Percentiles rank a stretch among this genome's conserved stretches.
Evolutionary conservation across 495 filamentous ascomycete species (phyloP).

Genomic region (Neurospora tetrasperma): DNA sequence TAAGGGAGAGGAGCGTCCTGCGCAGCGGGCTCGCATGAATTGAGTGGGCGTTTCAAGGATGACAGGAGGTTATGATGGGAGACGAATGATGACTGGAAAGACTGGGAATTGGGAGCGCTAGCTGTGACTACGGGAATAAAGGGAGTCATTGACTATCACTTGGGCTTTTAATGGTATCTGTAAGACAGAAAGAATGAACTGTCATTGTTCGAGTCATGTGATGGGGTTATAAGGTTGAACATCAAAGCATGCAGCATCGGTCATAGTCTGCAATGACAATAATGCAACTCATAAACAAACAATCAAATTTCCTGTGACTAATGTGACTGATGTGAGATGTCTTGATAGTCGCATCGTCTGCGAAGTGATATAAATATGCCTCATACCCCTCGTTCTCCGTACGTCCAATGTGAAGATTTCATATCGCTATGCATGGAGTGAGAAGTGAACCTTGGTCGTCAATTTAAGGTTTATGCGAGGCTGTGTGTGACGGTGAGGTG

Average conservation of each 20-base stretch:
- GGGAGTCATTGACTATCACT: background rate
- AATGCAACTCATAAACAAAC: background rate
- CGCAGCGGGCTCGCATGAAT: background rate
- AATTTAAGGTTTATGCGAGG: background rate
- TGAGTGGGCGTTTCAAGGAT: background rate
- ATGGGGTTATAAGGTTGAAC: background rate
- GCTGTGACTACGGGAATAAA: background rate
- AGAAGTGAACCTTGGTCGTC: background rate
- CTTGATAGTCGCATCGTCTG: too few species aligned
- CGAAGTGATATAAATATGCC: background rate
- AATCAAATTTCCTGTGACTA: background rate
- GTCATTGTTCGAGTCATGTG: background rate
- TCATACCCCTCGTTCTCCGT: rapidly evolving
- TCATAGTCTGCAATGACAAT: background rate
- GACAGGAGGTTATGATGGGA: background rate
- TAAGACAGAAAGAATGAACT: background rate
- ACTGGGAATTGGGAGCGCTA: background rate
- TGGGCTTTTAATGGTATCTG: background rate
- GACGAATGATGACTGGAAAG: background rate
- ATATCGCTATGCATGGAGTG: background rate
- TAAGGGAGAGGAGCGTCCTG: background rate
- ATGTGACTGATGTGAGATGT: background rate
- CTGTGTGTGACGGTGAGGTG: background rate
- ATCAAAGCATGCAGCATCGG: background rate
- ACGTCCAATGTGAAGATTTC: background rate